These are phyloP conservation scores for Xylariomycetidae sp. DNA, from an alignment of 2,329 filamentous ascomycete genomes.

Conservation along the genomic window DNA sequence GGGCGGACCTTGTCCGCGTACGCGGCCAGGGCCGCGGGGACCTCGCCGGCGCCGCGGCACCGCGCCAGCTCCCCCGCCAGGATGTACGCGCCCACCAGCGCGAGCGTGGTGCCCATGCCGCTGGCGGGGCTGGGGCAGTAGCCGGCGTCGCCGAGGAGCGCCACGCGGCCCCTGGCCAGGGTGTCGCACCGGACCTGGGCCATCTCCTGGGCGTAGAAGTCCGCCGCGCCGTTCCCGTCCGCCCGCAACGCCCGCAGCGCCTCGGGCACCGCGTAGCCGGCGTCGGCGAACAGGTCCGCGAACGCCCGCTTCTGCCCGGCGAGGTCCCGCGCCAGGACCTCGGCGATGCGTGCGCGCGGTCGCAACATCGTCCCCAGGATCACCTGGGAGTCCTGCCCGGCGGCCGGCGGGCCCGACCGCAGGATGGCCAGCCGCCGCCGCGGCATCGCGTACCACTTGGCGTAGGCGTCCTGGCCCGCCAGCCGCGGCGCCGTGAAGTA, in stretches of 20 bases:
- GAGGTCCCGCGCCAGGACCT: constrained; percentile 7
- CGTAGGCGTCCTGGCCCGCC: constrained; percentile 22
- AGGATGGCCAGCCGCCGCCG: constrained; percentile 31
- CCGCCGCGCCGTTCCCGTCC: constrained; percentile 21
- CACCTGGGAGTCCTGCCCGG: constrained; percentile 20
- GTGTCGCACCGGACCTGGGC: constrained; percentile 21
- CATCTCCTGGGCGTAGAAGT: constrained; percentile 40
- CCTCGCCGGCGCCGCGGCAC: constrained; percentile 6
- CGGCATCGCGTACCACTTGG: constrained; percentile 28
- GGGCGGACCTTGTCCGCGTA: constrained; percentile 35
- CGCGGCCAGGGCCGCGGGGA: constrained; percentile 24
- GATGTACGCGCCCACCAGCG: constrained; percentile 39
- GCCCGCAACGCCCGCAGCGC: too few species aligned
- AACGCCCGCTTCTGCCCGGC: constrained; percentile 16
- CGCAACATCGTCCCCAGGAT: constrained; percentile 19
- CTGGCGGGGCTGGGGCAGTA: constrained; percentile 36
- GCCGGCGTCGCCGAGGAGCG: constrained; percentile 44
- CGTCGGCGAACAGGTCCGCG: constrained; percentile 27
- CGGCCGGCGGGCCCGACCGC: constrained; percentile 30
- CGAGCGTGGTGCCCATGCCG: constrained; percentile 37
- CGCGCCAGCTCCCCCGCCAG: constrained; percentile 38
- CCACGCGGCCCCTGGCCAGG: constrained; percentile 31
- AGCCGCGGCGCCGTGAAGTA: constrained; percentile 31
- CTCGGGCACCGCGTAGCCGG: too few species aligned
- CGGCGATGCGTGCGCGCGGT: background rate